Base-by-base conservation (phyloP, 768 basidiomycete species). In the Boletus bicolor region DNA sequence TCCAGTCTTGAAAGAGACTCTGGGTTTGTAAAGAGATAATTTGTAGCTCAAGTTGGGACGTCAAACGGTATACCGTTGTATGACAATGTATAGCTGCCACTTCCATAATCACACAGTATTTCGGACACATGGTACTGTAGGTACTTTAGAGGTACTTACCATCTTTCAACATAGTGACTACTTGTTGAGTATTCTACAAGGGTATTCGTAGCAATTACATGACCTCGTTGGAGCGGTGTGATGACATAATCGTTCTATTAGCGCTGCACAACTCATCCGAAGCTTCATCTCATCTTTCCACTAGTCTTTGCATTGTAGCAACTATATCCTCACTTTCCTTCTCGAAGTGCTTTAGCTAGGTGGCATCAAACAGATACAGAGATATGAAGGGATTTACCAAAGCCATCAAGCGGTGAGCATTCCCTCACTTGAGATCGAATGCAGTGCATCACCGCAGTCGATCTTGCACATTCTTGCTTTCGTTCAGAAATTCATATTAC, bases 311-410 rank as follows among this genome's bases (percentile, higher is more conserved):
- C 45, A 30, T n/a, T 41, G 44, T 51, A 41, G 21, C 42, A 41
- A 50, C n/a, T 28, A 21, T 28, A 49, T 32, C 26, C 17, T 28
- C 30, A 15, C 42, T 38, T 26, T 51, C 44, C 48, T 54, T 54
- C 35, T 41, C 53, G 41, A 44, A 21, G 17, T 12, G 19, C 34
- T 11, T 34, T 14, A 45, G 44, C 32, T 44, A 30, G 42, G 42
- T 24, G 9, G 24, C 30, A 32, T 19, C n/a, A 17, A 38, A 44
- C 44, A 41, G 48, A 42, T 45, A 34, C 49, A 41, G 24, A 68
- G 72, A 56, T 57, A 93, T 93, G 93, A 94, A 93, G 79, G 93
- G 93, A 26, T 68, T 92, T 51, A 80, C 83, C 6, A 94, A 93
- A 70, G 83, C 82, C 21, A 77, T 93, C 60, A 81, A 82, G 70